phyloP scores from a whole-genome alignment of 2,329 filamentous ascomycete species.

The Ambrosiella cleistominuta region DNA sequence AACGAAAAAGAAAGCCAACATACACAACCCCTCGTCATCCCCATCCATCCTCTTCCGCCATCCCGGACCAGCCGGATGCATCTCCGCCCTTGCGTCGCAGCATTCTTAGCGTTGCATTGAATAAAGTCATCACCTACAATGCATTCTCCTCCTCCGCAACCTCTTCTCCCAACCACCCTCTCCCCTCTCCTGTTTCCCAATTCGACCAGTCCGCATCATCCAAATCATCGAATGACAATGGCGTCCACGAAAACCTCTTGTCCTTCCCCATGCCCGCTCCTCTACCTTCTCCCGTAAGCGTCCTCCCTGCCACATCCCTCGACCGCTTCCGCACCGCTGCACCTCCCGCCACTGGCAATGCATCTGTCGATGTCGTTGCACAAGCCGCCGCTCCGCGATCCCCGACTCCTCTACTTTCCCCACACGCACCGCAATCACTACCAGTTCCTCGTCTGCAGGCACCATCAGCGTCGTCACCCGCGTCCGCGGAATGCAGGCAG shows the following conservation, averaged over 20 bases:
- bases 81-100: conserved; percentile 25
- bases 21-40: not conserved
- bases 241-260: conserved; percentile 44
- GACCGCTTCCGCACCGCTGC: conserved; percentile 5
- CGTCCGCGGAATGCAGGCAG: not conserved
- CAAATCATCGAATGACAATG: conserved; percentile 36
- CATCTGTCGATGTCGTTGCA: conserved; percentile 8
- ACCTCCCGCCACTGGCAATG: conserved; percentile 6
- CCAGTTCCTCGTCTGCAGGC: not conserved
- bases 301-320: conserved; percentile 7
- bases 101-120: not conserved
- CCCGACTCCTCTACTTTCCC: not conserved
- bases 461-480: not conserved
- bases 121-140: conserved; percentile 28
- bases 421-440: not conserved
- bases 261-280: conserved; percentile 23
- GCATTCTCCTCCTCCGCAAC: conserved; percentile 45
- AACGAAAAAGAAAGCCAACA: not conserved
- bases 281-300: conserved; percentile 7
- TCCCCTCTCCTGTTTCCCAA: conserved; percentile 31
- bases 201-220: conserved; percentile 48
- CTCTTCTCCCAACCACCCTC: conserved; percentile 27
- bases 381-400: not conserved
- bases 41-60: not conserved
- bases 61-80: conserved; percentile 25